phyloP scores from a whole-genome alignment of 129 eudicot genomes.

The Centrapalus pauciflorus region DNA sequence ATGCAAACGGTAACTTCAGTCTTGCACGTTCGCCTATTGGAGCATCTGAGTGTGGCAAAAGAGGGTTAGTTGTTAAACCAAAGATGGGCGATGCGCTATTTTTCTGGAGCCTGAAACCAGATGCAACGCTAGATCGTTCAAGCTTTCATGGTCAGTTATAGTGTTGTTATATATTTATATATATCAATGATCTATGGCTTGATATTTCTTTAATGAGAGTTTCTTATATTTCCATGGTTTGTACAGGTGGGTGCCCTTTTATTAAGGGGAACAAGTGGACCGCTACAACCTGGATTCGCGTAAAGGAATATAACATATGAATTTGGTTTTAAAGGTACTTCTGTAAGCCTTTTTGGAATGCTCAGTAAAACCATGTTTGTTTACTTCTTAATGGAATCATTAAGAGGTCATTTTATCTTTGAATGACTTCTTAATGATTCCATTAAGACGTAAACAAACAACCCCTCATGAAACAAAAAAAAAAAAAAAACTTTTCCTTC shows the following conservation, averaged over 20 bases:
- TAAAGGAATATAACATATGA: constrained; percentile 36
- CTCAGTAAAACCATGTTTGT: too few relatives aligned
- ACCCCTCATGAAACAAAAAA: too few relatives aligned
- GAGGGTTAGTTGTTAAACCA: constrained; percentile 84
- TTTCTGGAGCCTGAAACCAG: constrained; percentile 89
- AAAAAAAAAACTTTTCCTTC: too few relatives aligned
- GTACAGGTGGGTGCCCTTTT: constrained; percentile 73
- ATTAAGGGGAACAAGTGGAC: constrained; percentile 88
- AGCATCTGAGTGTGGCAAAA: constrained; percentile 61
- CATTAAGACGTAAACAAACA: too few relatives aligned
- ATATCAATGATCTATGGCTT: background rate
- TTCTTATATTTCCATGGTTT: background rate
- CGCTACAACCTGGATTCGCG: constrained; percentile 74
- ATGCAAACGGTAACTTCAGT: constrained; percentile 78
- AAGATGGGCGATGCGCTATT: constrained; percentile 90
- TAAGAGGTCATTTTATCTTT: too few relatives aligned
- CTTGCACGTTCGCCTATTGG: constrained; percentile 66
- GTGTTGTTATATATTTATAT: too few relatives aligned
- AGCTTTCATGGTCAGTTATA: constrained; percentile 74
- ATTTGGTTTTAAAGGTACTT: constrained; percentile 21
- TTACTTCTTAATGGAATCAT: too few relatives aligned
- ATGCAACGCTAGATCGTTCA: constrained; percentile 64
- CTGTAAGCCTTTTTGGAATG: background rate
- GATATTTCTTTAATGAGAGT: background rate
- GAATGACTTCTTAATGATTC: too few relatives aligned